Percentiles rank a stretch among this genome's conserved stretches.
These are phyloP conservation scores for Kwoniella sp. DNA, from an alignment of 768 basidiomycete genomes.

Conservation along the genomic window DNA sequence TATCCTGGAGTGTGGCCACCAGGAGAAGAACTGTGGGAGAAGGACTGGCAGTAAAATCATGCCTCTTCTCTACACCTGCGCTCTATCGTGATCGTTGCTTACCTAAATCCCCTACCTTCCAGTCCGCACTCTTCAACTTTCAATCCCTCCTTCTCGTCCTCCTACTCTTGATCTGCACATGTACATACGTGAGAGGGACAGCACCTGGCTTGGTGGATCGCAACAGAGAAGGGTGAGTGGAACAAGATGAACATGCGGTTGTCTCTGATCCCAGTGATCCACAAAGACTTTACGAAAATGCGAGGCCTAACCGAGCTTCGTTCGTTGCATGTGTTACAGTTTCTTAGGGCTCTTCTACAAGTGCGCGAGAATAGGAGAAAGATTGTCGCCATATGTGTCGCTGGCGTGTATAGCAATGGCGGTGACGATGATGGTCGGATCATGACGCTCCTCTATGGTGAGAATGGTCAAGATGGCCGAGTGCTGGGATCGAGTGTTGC, in stretches of 20 bases:
- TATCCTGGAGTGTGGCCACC: too few species aligned
- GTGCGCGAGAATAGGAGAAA: conserved; percentile 92
- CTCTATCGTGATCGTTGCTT: too few species aligned
- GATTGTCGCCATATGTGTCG: conserved; percentile 93
- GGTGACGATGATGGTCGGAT: conserved; percentile 61
- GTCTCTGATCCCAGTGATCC: conserved; percentile 1
- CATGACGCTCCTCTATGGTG: too few species aligned
- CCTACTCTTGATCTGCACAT: conserved; percentile 91
- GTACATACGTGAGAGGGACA: conserved; percentile 89
- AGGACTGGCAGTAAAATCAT: too few species aligned
- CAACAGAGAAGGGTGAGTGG: conserved; percentile 85
- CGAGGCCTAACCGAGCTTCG: too few species aligned
- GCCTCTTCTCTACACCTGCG: too few species aligned
- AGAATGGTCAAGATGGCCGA: too few species aligned
- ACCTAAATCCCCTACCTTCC: neutral
- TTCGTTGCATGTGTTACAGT: conserved; percentile 58
- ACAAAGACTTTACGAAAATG: conserved; percentile 20
- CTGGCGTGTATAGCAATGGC: conserved; percentile 94
- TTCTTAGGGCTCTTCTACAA: conserved; percentile 93
- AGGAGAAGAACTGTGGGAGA: too few species aligned
- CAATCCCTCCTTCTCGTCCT: conserved; percentile 92
- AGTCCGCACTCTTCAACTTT: conserved; percentile 98
- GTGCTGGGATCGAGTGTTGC: too few species aligned
- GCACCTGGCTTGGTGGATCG: conserved; percentile 87
- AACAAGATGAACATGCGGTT: neutral